Percentiles rank a stretch among this genome's conserved stretches.
phyloP scores from a whole-genome alignment of 495 filamentous ascomycete genomes.

The Recurvomyces mirabilis region DNA sequence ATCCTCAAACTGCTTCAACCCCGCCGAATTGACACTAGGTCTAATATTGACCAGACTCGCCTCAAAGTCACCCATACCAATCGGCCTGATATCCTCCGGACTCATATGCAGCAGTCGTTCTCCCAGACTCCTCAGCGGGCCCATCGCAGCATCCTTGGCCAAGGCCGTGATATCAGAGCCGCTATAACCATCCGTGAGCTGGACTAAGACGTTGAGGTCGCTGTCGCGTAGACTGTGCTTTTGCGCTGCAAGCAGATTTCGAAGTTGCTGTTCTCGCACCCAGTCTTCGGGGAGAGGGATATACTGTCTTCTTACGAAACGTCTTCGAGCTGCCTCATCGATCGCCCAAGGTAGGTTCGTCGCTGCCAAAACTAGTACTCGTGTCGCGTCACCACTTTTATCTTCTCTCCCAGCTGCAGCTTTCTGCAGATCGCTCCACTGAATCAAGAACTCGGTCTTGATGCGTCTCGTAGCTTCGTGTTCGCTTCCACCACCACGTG shows the following conservation, averaged over 20 bases:
- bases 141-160: constrained; percentile 98
- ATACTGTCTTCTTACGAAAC: constrained; percentile 92
- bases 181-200: constrained; percentile 84
- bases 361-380: constrained; percentile 87
- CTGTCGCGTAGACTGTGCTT: constrained; percentile 65
- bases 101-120: constrained; percentile 82
- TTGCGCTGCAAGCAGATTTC: constrained; percentile 69
- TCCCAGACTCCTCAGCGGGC: constrained; percentile 79
- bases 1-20: constrained; percentile 78
- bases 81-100: constrained; percentile 87
- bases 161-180: constrained; percentile 95
- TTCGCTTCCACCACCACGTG: constrained; percentile 71
- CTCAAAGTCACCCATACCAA: constrained; percentile 72
- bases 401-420: constrained; percentile 80
- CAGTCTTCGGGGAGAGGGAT: constrained; percentile 82
- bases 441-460: constrained; percentile 96
- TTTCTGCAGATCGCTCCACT: constrained; percentile 88
- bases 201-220: constrained; percentile 69
- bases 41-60: constrained; percentile 75
- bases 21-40: constrained; percentile 78
- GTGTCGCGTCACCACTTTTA: constrained; percentile 69
- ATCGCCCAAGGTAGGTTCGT: constrained; percentile 98
- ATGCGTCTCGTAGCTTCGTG: constrained; percentile 89
- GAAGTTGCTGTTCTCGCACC: constrained; percentile 67
- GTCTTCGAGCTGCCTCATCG: constrained; percentile 82